These are phyloP conservation scores for Rhexocercosporidium sp. DNA, from an alignment of 2,329 filamentous ascomycete genomes.

Conservation along the genomic window DNA sequence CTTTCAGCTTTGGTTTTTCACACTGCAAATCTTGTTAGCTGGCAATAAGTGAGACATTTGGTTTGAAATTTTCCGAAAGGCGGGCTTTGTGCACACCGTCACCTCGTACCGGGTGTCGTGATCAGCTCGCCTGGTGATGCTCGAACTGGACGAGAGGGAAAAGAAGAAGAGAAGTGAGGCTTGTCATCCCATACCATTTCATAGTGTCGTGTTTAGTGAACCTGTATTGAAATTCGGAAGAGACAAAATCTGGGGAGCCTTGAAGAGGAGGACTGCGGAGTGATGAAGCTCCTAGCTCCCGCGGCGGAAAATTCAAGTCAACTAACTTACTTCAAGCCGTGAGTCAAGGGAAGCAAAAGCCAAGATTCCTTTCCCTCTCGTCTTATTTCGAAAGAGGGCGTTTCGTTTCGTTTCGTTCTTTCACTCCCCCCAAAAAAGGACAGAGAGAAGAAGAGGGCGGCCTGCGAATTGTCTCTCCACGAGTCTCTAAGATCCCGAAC, in stretches of 20 bases:
- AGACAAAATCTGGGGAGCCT: neutral
- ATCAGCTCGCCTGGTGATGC: neutral
- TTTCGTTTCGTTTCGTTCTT: no score
- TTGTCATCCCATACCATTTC: neutral
- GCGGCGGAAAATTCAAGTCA: no score
- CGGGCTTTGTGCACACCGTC: neutral
- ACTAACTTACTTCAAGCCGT: no score
- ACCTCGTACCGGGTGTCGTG: neutral
- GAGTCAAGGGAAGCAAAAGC: neutral
- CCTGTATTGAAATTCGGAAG: neutral
- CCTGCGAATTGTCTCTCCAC: neutral
- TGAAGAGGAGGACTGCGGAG: no score
- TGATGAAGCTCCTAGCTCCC: no score
- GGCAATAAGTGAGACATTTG: slow-evolving; percentile 3
- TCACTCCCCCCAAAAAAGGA: no score
- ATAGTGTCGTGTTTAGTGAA: no score
- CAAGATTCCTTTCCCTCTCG: neutral
- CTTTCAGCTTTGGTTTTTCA: slow-evolving; percentile 5
- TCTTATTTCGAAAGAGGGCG: neutral
- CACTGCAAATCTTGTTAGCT: neutral
- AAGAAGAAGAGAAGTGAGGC: neutral
- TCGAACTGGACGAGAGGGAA: neutral
- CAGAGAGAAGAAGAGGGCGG: neutral
- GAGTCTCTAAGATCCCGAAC: neutral
- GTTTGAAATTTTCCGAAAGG: neutral